Conservation (phyloP, 2,329 filamentous ascomycete species). For the Colletotrichum agaves region DNA sequence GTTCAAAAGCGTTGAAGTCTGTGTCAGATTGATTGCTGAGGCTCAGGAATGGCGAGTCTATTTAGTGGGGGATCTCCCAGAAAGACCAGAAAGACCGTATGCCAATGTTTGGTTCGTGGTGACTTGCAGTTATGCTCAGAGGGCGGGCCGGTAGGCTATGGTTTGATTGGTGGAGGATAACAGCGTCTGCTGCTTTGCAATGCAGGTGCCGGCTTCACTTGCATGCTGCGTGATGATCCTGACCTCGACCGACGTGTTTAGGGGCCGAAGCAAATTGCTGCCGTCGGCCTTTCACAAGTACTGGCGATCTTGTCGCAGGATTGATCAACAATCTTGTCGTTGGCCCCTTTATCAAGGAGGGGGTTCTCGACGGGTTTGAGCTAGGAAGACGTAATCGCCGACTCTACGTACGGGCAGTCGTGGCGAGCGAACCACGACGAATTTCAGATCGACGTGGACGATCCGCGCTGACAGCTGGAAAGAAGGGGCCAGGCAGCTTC, state of each 20-base stretch:
- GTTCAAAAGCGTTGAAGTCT: background rate
- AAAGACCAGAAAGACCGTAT: background rate
- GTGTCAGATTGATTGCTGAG: constrained; percentile 25
- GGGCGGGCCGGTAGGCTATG: constrained; percentile 2
- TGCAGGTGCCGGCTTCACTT: constrained; percentile 22
- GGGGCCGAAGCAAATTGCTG: background rate
- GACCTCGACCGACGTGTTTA: background rate
- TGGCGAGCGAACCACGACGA: background rate
- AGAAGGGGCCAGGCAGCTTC: constrained; percentile 26
- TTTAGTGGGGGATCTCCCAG: constrained; percentile 28
- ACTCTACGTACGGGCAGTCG: background rate
- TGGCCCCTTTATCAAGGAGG: constrained; percentile 4
- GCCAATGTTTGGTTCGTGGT: constrained; percentile 13
- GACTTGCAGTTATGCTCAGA: constrained; percentile 7
- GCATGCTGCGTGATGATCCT: constrained; percentile 16
- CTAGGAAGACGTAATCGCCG: background rate
- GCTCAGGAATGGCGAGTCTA: constrained; percentile 11
- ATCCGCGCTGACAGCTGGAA: constrained; percentile 5
- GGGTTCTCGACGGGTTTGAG: constrained; percentile 11
- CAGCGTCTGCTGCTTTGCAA: background rate
- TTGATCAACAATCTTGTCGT: background rate
- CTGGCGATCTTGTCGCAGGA: background rate
- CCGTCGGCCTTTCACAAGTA: background rate
- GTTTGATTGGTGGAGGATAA: background rate
- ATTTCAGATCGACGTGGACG: constrained; percentile 4